phyloP scores from a whole-genome alignment of 2,329 filamentous ascomycete species.

The Thielaviopsis ethacetica region DNA sequence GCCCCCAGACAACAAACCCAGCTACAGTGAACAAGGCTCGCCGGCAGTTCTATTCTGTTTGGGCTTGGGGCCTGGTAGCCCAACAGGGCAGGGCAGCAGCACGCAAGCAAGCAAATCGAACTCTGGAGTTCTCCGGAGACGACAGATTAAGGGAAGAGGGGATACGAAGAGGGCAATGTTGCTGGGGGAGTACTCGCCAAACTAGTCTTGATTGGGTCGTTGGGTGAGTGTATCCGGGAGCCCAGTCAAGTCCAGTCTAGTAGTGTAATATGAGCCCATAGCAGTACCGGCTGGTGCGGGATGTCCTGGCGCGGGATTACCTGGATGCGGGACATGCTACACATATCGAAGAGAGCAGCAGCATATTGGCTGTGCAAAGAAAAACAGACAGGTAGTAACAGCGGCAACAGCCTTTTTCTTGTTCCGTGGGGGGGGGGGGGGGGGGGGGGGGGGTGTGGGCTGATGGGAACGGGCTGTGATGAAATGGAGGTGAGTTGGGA shows the following conservation, averaged over 20 bases:
- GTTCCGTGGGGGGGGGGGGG: background rate
- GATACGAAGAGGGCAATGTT: background rate
- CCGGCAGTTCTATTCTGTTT: background rate
- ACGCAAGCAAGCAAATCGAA: background rate
- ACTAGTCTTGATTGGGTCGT: background rate
- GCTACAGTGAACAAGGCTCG: background rate
- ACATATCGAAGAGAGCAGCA: background rate
- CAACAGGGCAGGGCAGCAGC: too few species aligned
- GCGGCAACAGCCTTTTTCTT: background rate
- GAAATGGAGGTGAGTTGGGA: too few species aligned
- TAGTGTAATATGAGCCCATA: too few species aligned
- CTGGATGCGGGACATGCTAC: background rate
- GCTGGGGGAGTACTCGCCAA: background rate
- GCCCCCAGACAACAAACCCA: background rate
- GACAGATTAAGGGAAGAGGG: background rate
- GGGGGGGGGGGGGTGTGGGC: too few species aligned
- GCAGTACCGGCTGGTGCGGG: background rate
- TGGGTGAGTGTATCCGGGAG: background rate
- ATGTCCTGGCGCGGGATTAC: background rate
- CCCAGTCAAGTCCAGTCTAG: background rate
- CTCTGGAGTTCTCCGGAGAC: background rate
- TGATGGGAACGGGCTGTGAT: too few species aligned
- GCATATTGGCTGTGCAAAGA: background rate
- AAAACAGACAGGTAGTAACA: background rate
- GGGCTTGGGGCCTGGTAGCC: background rate